Evolutionary conservation across 108 stramenopile genomes (phyloP).

Genomic region (Epithemia pelagica): DNA sequence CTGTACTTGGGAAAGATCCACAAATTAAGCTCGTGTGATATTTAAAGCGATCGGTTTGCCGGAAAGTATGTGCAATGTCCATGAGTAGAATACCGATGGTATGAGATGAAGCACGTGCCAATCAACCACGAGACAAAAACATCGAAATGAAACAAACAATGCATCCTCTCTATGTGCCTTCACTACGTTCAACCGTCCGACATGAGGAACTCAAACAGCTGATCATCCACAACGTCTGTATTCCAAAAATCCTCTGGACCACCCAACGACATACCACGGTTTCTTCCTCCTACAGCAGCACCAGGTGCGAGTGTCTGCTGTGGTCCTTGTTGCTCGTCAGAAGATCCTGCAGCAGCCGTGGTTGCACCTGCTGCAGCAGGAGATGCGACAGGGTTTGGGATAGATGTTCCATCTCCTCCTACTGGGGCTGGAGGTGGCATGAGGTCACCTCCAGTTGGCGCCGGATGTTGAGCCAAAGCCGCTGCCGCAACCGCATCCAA

Average conservation of each 20-base stretch:
- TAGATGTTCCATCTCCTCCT: conserved; percentile 7
- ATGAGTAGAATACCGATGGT: no score
- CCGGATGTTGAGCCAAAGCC: background rate
- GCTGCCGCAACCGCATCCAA: background rate
- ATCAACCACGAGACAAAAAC: no score
- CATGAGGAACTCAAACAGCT: conserved; percentile 84
- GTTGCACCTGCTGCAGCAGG: background rate
- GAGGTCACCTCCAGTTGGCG: conserved; percentile 3
- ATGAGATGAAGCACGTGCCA: no score
- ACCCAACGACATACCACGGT: conserved; percentile 25
- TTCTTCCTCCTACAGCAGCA: conserved; percentile 4
- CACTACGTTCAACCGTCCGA: conserved; percentile 2
- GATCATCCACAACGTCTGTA: conserved; percentile 58
- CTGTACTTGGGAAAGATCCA: no score
- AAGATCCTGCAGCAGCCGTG: background rate
- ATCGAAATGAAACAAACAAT: no score
- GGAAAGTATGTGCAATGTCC: no score
- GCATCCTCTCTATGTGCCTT: no score
- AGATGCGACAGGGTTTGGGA: background rate
- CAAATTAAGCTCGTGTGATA: no score
- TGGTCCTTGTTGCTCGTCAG: background rate
- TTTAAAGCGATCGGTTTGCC: no score
- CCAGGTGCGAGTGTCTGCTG: conserved; percentile 7
- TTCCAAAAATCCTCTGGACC: conserved; percentile 65
- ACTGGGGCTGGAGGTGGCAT: background rate